Percentiles rank a stretch among this genome's conserved stretches.
phyloP scores from a whole-genome alignment of 2,329 filamentous ascomycete genomes.

The Westerdykella sp. region DNA sequence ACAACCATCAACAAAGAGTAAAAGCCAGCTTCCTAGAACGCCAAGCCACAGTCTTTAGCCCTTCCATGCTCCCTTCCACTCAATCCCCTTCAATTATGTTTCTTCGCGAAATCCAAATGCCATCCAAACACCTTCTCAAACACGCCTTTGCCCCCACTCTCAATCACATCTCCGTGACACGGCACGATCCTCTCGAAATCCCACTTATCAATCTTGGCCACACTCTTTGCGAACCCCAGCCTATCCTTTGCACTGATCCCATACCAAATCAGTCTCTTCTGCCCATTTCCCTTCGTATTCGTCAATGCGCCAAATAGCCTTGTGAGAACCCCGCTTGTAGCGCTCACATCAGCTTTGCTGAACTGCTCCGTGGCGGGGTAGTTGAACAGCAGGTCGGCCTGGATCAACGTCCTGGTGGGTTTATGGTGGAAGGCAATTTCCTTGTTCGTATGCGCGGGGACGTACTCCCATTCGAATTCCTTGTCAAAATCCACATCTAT shows the following conservation, averaged over 20 bases:
- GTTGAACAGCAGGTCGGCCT: conserved; percentile 91
- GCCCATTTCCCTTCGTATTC: conserved; percentile 61
- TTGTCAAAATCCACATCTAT: conserved; percentile 74
- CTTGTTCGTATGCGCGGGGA: conserved; percentile 72
- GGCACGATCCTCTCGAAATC: conserved; percentile 81
- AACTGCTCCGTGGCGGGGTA: conserved; percentile 81
- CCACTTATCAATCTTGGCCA: conserved; percentile 67
- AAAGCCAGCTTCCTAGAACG: no score
- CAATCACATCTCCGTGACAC: conserved; percentile 88
- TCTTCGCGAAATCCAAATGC: conserved; percentile 55
- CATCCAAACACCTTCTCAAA: conserved; percentile 45
- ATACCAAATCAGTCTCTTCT: conserved; percentile 83
- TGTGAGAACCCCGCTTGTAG: conserved; percentile 53
- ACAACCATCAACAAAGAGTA: no score
- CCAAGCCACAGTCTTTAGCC: no score
- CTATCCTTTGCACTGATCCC: conserved; percentile 56
- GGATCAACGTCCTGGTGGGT: conserved; percentile 70
- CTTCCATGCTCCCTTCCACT: no score
- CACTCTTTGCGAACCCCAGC: conserved; percentile 61
- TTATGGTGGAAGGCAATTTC: conserved; percentile 85
- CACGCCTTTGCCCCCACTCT: conserved; percentile 58
- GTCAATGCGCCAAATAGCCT: conserved; percentile 54
- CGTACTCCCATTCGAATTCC: conserved; percentile 81
- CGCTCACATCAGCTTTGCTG: conserved; percentile 48
- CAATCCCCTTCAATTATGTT: conserved; percentile 2